These are phyloP conservation scores for Chlorella variabilis DNA, from an alignment of 163 green algal species.

Conservation along the genomic window DNA sequence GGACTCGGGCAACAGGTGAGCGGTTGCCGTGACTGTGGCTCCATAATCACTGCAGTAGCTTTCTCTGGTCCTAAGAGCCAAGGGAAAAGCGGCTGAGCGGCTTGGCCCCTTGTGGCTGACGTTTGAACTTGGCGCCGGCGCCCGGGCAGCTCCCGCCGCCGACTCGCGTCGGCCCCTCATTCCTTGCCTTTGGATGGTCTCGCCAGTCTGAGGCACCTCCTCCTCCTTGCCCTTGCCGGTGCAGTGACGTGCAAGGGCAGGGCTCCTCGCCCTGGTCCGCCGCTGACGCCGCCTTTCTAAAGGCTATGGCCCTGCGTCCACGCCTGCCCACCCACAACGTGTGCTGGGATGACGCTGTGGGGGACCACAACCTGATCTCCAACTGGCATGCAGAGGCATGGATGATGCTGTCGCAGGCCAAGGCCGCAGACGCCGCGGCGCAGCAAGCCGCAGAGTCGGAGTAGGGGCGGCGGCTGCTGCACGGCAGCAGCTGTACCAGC, in stretches of 20 bases:
- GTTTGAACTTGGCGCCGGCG: no score
- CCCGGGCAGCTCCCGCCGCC: no score
- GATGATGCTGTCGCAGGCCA: neutral
- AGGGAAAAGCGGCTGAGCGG: no score
- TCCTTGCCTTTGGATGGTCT: no score
- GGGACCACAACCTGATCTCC: neutral
- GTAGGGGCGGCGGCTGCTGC: no score
- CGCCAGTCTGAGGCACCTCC: neutral
- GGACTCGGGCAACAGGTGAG: constrained; percentile 29
- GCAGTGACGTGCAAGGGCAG: neutral
- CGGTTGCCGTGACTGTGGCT: no score
- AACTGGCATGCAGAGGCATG: constrained; percentile 10
- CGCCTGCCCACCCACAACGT: constrained; percentile 9
- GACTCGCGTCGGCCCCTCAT: no score
- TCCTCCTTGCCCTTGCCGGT: neutral
- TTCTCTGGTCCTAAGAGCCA: no score
- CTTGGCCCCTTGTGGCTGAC: no score
- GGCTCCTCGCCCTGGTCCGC: neutral
- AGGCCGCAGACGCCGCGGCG: neutral
- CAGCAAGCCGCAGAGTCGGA: constrained; percentile 20
- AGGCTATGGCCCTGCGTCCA: constrained; percentile 5
- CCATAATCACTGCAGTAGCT: no score
- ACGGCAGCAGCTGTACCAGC: no score
- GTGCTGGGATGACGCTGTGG: constrained; percentile 1
- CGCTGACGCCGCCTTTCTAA: constrained; percentile 8